phyloP scores from a whole-genome alignment of 441 rosid species.

The Populus trichocarpa region DNA sequence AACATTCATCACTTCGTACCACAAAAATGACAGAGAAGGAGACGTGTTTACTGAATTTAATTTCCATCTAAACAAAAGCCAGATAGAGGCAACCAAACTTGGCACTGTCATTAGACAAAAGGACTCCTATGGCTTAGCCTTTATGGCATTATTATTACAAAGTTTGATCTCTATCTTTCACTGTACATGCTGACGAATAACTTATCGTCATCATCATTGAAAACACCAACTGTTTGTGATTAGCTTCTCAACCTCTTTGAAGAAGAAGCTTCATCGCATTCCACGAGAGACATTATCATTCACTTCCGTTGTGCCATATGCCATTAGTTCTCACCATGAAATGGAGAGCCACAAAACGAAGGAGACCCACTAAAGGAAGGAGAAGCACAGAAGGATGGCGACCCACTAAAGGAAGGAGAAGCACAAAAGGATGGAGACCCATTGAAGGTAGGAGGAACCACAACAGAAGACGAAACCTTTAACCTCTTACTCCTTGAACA shows the following conservation, averaged over 20 bases:
- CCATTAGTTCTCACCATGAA: conserved; percentile 10
- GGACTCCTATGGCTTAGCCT: neutral
- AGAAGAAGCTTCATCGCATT: neutral
- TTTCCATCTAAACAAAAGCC: neutral
- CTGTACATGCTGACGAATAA: conserved; percentile 1
- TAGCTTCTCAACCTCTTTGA: neutral
- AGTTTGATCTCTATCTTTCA: no score
- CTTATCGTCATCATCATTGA: neutral
- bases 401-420: conserved; percentile 41
- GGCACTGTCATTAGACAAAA: neutral
- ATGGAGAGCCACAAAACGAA: conserved; percentile 31
- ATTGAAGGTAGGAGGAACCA: conserved; percentile 58
- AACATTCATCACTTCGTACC: neutral
- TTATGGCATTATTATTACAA: neutral
- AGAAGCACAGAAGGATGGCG: conserved; percentile 52
- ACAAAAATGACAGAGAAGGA: neutral
- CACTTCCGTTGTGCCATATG: neutral
- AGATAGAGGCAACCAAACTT: neutral
- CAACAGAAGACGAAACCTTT: conserved; percentile 60
- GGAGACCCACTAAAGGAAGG: conserved; percentile 54
- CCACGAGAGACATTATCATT: no score
- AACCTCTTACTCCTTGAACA: conserved; percentile 58
- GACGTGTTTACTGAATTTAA: neutral
- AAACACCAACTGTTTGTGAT: neutral
- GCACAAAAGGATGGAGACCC: conserved; percentile 32